Percentiles rank a stretch among this genome's conserved stretches.
phyloP scores from a whole-genome alignment of 805 yeast species.

The Citeromyces matritensis region DNA sequence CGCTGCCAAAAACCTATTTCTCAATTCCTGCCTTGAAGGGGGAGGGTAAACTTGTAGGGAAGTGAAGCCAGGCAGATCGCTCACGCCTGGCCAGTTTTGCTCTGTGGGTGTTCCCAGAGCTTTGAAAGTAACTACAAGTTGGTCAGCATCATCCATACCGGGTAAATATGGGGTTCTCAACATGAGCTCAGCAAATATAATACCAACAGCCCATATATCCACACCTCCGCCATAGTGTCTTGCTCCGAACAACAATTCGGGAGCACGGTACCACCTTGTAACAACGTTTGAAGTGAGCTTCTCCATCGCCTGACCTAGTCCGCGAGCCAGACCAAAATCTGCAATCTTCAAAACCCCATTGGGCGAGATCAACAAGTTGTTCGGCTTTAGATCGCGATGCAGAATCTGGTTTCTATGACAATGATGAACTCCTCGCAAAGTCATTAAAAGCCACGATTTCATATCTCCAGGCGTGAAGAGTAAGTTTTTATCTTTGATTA shows the following conservation, averaged over 20 bases:
- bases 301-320: conserved; percentile 65
- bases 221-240: conserved; percentile 79
- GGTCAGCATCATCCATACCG: conserved; percentile 82
- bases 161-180: conserved; percentile 90
- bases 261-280: conserved; percentile 96
- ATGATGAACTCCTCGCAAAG: conserved; percentile 86
- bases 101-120: conserved; percentile 97
- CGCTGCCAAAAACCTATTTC: conserved; percentile 82
- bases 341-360: conserved; percentile 85
- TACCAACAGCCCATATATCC: conserved; percentile 94
- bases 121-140: conserved; percentile 81
- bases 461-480: conserved; percentile 78
- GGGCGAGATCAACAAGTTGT: conserved; percentile 76
- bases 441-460: conserved; percentile 90
- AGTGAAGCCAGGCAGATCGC: conserved; percentile 62
- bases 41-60: conserved; percentile 66
- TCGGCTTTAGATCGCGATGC: conserved; percentile 91
- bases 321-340: conserved; percentile 92
- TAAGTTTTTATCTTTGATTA: conserved; percentile 66
- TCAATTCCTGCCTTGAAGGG: conserved; percentile 66
- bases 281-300: conserved; percentile 86
- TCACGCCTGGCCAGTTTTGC: conserved; percentile 80
- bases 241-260: conserved; percentile 82
- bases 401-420: conserved; percentile 84
- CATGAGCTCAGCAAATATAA: conserved; percentile 93